Conservation (phyloP, 2,329 filamentous ascomycete species). For the Xylaria sp. region DNA sequence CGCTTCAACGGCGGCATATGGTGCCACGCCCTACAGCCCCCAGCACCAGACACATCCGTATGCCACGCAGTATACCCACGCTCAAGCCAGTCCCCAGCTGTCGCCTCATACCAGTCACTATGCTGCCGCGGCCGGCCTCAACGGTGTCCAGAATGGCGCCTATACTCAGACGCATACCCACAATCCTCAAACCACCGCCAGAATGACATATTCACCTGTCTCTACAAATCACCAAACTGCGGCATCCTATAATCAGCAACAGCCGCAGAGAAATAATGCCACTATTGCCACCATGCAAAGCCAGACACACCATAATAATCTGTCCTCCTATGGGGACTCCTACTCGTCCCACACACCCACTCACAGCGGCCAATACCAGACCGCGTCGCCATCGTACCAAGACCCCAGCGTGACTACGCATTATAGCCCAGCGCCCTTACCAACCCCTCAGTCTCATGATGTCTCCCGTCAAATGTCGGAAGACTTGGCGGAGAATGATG, state of each 20-base stretch:
- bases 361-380: slow-evolving; percentile 46
- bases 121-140: slow-evolving; percentile 39
- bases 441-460: slow-evolving; percentile 45
- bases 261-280: slow-evolving; percentile 37
- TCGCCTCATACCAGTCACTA: slow-evolving; percentile 43
- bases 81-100: slow-evolving; percentile 45
- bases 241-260: slow-evolving; percentile 35
- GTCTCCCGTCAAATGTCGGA: slow-evolving; percentile 45
- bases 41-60: slow-evolving; percentile 46
- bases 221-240: slow-evolving; percentile 42
- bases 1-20: slow-evolving; percentile 40
- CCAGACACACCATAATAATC: slow-evolving; percentile 42
- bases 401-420: slow-evolving; percentile 47
- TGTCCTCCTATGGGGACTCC: slow-evolving; percentile 46
- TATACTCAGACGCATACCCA: slow-evolving; percentile 41
- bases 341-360: slow-evolving; percentile 47
- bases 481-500: slow-evolving; percentile 44
- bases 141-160: slow-evolving; percentile 43
- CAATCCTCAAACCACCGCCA: slow-evolving; percentile 38
- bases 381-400: slow-evolving; percentile 45
- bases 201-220: slow-evolving; percentile 46
- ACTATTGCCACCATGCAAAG: slow-evolving; percentile 31
- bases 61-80: slow-evolving; percentile 44
- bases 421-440: slow-evolving; percentile 48
- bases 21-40: slow-evolving; percentile 44